A percentile compares a stretch with the other conserved stretches of the same genome.
Conservation (phyloP, 2,329 filamentous ascomycete species). For the Microdochium bolleyi region DNA sequence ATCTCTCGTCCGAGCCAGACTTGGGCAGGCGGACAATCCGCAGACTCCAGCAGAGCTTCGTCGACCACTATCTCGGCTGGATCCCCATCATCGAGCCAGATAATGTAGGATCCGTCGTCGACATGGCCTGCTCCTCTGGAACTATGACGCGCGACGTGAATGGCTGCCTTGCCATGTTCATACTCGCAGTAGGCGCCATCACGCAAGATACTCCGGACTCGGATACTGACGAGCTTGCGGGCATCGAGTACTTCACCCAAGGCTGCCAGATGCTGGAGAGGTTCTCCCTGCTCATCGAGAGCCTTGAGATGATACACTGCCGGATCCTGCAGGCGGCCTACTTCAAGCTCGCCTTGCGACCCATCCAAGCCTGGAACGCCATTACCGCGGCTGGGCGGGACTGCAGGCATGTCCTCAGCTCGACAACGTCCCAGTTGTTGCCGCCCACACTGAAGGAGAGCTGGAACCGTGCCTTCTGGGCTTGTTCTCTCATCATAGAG, state of each 20-base stretch:
- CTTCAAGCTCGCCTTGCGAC: slow-evolving; percentile 5
- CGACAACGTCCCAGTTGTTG: slow-evolving; percentile 3
- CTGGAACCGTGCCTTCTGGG: slow-evolving; percentile 8
- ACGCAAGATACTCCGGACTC: not conserved
- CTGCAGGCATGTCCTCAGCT: slow-evolving; percentile 6
- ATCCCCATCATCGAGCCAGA: slow-evolving; percentile 4
- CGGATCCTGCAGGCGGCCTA: slow-evolving; percentile 7
- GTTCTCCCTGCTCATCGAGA: slow-evolving; percentile 4
- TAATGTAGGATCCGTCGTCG: slow-evolving; percentile 1
- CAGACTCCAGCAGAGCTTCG: slow-evolving; percentile 5
- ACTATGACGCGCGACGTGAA: slow-evolving; percentile 3
- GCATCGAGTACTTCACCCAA: slow-evolving; percentile 6
- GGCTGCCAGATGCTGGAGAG: slow-evolving; percentile 4
- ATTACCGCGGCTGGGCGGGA: slow-evolving; percentile 4
- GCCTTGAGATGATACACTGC: slow-evolving; percentile 6
- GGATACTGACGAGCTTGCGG: slow-evolving; percentile 2
- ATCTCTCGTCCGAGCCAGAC: slow-evolving; percentile 2
- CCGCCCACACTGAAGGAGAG: slow-evolving; percentile 1
- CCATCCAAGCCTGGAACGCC: slow-evolving; percentile 6
- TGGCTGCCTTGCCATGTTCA: slow-evolving; percentile 7
- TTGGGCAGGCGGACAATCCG: slow-evolving; percentile 4
- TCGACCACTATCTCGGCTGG: slow-evolving; percentile 6
- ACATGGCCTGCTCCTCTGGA: slow-evolving; percentile 1
- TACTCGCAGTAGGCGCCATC: slow-evolving; percentile 6
- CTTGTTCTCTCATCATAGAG: slow-evolving; percentile 6